Evolutionary conservation across 305 asterid genomes (phyloP).

Genomic region (Solanum hybrid): DNA sequence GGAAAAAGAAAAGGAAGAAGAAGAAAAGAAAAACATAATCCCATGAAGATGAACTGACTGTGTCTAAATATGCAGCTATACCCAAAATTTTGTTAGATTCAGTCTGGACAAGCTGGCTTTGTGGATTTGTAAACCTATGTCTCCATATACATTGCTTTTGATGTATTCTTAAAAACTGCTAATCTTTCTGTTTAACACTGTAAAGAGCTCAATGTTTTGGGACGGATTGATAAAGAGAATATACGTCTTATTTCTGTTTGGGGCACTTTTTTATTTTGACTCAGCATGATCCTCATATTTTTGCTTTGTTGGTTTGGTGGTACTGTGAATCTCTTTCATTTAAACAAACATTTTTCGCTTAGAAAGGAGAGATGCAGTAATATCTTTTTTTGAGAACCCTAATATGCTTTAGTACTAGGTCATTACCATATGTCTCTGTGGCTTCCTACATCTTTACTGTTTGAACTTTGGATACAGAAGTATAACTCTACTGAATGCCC

Average conservation of each 20-base stretch:
- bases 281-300: background rate
- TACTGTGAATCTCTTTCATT: background rate
- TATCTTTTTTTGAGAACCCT: background rate
- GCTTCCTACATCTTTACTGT: background rate
- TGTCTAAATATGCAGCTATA: background rate
- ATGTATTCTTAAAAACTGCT: background rate
- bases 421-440: background rate
- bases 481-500: background rate
- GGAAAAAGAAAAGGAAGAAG: background rate
- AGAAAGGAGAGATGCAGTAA: background rate
- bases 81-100: background rate
- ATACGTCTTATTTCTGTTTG: background rate
- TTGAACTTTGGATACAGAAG: background rate
- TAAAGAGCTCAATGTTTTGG: background rate
- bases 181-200: background rate
- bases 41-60: background rate
- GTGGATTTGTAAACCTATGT: background rate
- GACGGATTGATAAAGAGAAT: background rate
- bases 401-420: background rate
- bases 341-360: background rate
- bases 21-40: background rate
- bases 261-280: background rate
- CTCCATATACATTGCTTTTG: background rate
- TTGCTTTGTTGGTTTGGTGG: background rate
- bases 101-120: background rate